Conservation (phyloP, 805 yeast genomes). For the Candida germanica region DNA sequence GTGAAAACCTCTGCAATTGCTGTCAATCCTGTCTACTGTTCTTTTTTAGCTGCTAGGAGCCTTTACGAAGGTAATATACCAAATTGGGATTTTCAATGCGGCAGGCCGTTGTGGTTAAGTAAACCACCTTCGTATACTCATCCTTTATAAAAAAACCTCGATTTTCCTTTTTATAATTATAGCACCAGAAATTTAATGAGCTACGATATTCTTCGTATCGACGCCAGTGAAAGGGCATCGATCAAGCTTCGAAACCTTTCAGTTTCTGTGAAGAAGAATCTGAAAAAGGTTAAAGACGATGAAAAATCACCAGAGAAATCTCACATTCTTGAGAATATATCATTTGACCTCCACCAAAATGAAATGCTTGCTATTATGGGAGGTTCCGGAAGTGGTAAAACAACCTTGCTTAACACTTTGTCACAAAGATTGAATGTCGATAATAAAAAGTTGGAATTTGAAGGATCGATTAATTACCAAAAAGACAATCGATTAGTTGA, state of each 20-base stretch:
- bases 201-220: constrained; percentile 20
- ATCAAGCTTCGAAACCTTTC: constrained; percentile 18
- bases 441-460: constrained; percentile 37
- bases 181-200: no score
- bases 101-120: no score
- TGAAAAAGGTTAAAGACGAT: constrained; percentile 4
- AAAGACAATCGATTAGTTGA: constrained; percentile 6
- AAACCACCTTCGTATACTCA: no score
- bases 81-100: no score
- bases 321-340: constrained; percentile 41
- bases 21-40: no score
- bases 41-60: no score
- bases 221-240: constrained; percentile 40
- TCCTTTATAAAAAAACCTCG: no score
- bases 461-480: constrained; percentile 40
- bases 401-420: constrained; percentile 68
- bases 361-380: constrained; percentile 79
- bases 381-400: constrained; percentile 86
- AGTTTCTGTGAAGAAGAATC: constrained; percentile 15
- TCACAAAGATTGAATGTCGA: constrained; percentile 48
- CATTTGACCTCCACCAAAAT: constrained; percentile 59
- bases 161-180: no score
- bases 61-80: no score
- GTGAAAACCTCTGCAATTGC: no score
- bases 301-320: constrained; percentile 1